These are phyloP conservation scores for Argentina anserina DNA, from an alignment of 306 rosid species.

Conservation along the genomic window DNA sequence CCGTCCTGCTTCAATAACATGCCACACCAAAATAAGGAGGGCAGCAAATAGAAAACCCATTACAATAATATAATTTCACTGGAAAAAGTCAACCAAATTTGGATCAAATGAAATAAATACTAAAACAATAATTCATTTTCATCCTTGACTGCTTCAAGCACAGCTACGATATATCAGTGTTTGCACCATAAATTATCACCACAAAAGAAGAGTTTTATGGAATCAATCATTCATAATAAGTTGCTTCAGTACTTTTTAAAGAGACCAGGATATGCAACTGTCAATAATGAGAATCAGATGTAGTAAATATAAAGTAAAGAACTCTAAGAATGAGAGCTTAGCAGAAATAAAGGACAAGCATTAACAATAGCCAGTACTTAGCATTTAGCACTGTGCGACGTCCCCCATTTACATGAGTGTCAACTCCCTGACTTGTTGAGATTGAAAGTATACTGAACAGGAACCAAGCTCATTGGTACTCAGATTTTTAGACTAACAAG, in stretches of 20 bases:
- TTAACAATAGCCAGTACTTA: neutral
- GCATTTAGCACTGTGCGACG: neutral
- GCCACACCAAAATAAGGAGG: neutral
- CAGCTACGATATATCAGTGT: neutral
- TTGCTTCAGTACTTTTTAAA: neutral
- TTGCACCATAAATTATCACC: neutral
- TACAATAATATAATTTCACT: neutral
- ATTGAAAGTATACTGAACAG: neutral
- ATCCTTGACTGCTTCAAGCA: neutral
- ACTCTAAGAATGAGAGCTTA: neutral
- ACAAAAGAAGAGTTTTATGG: neutral
- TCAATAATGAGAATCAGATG: neutral
- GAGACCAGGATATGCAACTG: neutral
- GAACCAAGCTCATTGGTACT: neutral
- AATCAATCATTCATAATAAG: neutral
- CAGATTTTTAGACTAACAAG: neutral
- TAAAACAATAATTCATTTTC: neutral
- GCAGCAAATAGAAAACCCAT: neutral
- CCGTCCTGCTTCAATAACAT: constrained; percentile 66
- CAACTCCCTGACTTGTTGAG: neutral
- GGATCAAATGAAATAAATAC: neutral
- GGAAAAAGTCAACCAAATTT: neutral
- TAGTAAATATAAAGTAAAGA: neutral
- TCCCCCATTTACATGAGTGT: neutral
- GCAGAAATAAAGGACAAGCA: neutral